Percentiles rank a stretch among this genome's conserved stretches.
Evolutionary conservation across 805 yeast genomes (phyloP).

Genomic region (Jamesozyma lodderae): DNA sequence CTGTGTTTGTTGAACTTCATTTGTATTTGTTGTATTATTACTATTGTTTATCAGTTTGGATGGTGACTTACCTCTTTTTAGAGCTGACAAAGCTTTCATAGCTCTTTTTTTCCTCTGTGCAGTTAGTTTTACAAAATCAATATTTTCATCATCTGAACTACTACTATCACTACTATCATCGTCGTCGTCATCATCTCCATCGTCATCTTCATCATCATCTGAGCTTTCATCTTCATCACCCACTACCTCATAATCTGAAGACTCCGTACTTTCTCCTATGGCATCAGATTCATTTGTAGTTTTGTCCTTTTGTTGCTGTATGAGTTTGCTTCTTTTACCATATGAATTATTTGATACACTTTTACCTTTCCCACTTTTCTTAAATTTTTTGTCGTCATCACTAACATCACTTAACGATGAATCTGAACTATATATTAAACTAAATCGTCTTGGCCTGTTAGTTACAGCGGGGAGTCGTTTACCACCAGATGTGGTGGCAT

Average conservation of each 20-base stretch:
- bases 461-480: slow-evolving; percentile 2
- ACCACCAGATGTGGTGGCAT: slow-evolving; percentile 4
- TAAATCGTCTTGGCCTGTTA: slow-evolving; percentile 34
- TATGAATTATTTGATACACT: slow-evolving; percentile 21
- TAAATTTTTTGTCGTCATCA: slow-evolving; percentile 20
- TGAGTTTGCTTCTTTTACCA: slow-evolving; percentile 31
- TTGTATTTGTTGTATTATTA: slow-evolving; percentile 1
- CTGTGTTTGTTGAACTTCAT: slow-evolving; percentile 3
- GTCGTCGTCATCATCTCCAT: slow-evolving; percentile 31
- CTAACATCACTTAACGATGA: slow-evolving; percentile 34
- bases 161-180: slow-evolving; percentile 36
- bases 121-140: slow-evolving; percentile 64
- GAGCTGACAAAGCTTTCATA: slow-evolving; percentile 37
- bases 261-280: slow-evolving; percentile 16
- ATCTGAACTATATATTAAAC: slow-evolving; percentile 37
- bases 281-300: slow-evolving; percentile 11
- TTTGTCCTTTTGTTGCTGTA: slow-evolving; percentile 22
- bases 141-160: slow-evolving; percentile 56
- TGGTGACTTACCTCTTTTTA: slow-evolving; percentile 30
- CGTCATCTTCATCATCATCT: slow-evolving; percentile 28
- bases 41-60: slow-evolving; percentile 11
- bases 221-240: slow-evolving; percentile 29
- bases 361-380: slow-evolving; percentile 9
- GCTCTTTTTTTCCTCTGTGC: slow-evolving; percentile 55
- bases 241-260: slow-evolving; percentile 20